Base-by-base conservation (phyloP, 495 filamentous ascomycete genomes). In the Lentithecium fluviatile region DNA sequence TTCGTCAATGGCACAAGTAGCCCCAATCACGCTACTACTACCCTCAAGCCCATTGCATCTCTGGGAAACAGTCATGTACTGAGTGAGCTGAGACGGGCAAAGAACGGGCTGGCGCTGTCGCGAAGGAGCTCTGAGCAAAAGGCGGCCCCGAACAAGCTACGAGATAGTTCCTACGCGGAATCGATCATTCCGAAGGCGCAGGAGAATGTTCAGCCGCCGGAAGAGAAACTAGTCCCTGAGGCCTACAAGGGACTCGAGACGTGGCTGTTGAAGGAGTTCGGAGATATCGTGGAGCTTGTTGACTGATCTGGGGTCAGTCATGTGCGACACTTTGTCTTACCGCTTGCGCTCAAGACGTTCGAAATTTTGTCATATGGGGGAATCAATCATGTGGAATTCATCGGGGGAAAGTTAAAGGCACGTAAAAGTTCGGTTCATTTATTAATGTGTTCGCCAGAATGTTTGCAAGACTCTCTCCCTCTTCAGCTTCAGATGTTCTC, bases 201-300 rank as follows among this genome's bases (percentile, higher is more conserved):
- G 6, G 42, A 56, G 45, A 6, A 13, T 2, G 38, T 7, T 2
- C 12, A 46, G 47, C 26, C n/a, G 47, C 26, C n/a, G n/a, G 21
- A 38, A 26, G 25, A 64, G 6, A 13, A 52, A 50, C 42, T 29
- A n/a, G 53, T 57, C 20, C 48, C 46, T 7, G 52, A 58, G 34
- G 48, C 32, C 12, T 67, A 46, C 25, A 53, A 66, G 23, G 62
- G 54, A 17, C 37, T 66, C n/a, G 59, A 65, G 19, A 36, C 51
- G n/a, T 69, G 66, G 66, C 24, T 69, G 2, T 34, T 69, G 15
- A 42, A 40, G 12, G 66, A 69, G 38, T 69, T 69, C 32, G 66
- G 66, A 13, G 66, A 62, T 53, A 40, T 61, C 36, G 58, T 66
- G 26, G 66, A 69, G 48, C 24, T 69, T 20, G 51, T 68, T 17